Base-by-base conservation (phyloP, 2,329 filamentous ascomycete genomes). In the Penicillium digitatum region DNA sequence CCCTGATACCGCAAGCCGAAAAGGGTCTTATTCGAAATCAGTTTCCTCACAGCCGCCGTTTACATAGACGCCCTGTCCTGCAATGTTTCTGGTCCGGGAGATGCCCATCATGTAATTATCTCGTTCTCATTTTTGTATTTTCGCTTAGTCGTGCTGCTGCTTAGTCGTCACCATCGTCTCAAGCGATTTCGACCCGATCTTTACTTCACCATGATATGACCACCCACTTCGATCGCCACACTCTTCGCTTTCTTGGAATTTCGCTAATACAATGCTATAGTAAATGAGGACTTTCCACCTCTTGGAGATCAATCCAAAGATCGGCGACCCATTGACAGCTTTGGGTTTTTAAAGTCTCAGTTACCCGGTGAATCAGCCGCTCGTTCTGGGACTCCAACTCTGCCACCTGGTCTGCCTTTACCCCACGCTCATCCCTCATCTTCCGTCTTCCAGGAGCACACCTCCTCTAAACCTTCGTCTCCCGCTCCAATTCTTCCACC, bases 261-360 rank as follows among this genome's bases (percentile, higher is more conserved):
- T 48, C 58, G 66, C 72, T 75, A 62, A 74, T 64, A 31, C 49
- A 35, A 29, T 55, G 56, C 57, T 64, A 65, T 69, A 72, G 76
- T 76, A 58, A 72, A 77, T 46, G 72, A 76, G 62, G 76, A 79
- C 16, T 79, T 79, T 44, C 76, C 77, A 27, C 77, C 76, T 45
- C 67, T 79, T 22, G 75, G 69, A n/a, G 61, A 65, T 9, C 64
- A 70, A 12, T 49, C 66, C n/a, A 74, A 72, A n/a, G 72, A 74
- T 43, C 69, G 64, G 18, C 63, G 67, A 18, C 56, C 71, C 3
- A 62, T 71, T 22, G 69, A 73, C 58, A 66, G 64, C 46, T 69
- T 72, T 62, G 67, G 74, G 50, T 69, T 74, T 56, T 60, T 73
- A 12, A 69, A 67, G 54, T 72, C 65, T 52, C 72, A 70, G 61